Percentiles rank a stretch among this genome's conserved stretches.
Conservation (phyloP, 805 yeast genomes). For the Kregervanrija pseudodelftensis region DNA sequence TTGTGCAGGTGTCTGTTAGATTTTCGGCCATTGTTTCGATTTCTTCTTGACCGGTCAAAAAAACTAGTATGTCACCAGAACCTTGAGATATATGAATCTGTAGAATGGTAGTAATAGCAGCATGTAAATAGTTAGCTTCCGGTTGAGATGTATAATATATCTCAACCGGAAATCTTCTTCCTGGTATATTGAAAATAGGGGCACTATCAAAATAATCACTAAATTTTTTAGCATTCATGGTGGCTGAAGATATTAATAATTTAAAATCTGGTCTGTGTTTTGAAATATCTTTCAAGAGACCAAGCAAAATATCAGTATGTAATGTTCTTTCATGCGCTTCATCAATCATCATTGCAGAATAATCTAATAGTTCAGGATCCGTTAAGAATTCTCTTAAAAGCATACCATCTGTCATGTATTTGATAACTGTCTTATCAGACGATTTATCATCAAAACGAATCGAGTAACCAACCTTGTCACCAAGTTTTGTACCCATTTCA, state of each 20-base stretch:
- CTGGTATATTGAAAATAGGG: constrained; percentile 86
- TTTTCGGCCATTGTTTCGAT: constrained; percentile 77
- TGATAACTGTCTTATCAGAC: constrained; percentile 57
- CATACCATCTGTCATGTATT: constrained; percentile 97
- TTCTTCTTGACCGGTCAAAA: constrained; percentile 94
- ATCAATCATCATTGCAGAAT: constrained; percentile 85
- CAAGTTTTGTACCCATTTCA: constrained; percentile 76
- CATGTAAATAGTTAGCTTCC: constrained; percentile 84
- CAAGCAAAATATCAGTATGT: constrained; percentile 79
- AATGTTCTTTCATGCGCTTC: constrained; percentile 97
- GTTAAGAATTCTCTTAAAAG: constrained; percentile 72
- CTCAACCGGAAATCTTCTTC: constrained; percentile 88
- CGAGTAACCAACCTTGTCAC: constrained; percentile 82
- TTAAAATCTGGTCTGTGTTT: constrained; percentile 61
- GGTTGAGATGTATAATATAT: constrained; percentile 79
- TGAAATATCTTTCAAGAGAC: constrained; percentile 67
- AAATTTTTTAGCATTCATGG: constrained; percentile 85
- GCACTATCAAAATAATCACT: constrained; percentile 75
- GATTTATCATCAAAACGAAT: constrained; percentile 82
- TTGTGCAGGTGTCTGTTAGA: constrained; percentile 54
- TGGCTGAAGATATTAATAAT: constrained; percentile 85
- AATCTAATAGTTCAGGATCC: constrained; percentile 62
- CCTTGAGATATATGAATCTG: constrained; percentile 72
- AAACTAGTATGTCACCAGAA: constrained; percentile 82
- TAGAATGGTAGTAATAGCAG: constrained; percentile 80